Evolutionary conservation across 441 rosid species (phyloP).

Genomic region (Viola pubescens): DNA sequence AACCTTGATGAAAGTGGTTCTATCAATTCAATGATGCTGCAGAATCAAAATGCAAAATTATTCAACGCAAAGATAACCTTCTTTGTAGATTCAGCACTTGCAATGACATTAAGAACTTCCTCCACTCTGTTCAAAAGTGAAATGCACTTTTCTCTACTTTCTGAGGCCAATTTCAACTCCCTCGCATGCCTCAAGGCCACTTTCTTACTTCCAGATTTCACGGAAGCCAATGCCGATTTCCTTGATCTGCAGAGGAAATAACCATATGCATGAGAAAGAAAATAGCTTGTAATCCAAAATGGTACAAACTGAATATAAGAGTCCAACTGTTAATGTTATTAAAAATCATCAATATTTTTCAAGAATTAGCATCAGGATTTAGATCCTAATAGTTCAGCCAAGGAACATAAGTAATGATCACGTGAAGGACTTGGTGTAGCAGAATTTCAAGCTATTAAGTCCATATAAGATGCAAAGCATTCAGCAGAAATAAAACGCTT

Average conservation of each 20-base stretch:
- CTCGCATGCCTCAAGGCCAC: conserved; percentile 63
- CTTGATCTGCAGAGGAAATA: conserved; percentile 43
- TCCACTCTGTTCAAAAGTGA: conserved; percentile 73
- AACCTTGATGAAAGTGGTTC: background rate
- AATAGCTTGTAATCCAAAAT: background rate
- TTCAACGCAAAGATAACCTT: conserved; percentile 33
- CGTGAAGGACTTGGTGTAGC: background rate
- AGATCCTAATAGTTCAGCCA: background rate
- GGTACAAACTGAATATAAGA: too few relatives aligned
- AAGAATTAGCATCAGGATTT: background rate
- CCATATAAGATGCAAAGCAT: background rate
- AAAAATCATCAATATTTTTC: background rate
- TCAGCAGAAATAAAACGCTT: background rate
- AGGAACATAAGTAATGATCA: background rate
- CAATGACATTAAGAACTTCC: conserved; percentile 52
- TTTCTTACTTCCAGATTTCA: conserved; percentile 69
- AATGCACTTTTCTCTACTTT: conserved; percentile 59
- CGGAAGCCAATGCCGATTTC: conserved; percentile 46
- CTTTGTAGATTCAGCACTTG: conserved; percentile 58
- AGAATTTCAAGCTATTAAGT: background rate
- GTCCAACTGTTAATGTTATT: too few relatives aligned
- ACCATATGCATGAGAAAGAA: conserved; percentile 8
- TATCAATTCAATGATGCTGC: background rate
- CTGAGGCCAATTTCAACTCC: conserved; percentile 52
- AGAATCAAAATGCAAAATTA: conserved; percentile 3